Evolutionary conservation across 108 stramenopile genomes (phyloP), one percentile per base, ranked within the genome.

Genomic region (Skeletonema marinoi): DNA sequence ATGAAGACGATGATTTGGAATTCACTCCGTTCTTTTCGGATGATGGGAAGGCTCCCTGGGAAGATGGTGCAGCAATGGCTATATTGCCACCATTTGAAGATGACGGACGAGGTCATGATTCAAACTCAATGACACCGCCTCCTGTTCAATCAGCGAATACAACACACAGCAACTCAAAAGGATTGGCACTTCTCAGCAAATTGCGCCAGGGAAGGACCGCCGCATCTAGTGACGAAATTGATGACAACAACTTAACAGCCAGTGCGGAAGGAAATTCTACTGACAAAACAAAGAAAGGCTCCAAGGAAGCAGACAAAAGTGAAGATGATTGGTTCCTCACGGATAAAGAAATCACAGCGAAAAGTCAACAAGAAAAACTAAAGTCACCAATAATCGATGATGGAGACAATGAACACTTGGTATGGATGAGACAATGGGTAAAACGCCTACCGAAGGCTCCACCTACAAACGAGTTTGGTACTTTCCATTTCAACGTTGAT

Each of bases 31-130:
- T 95, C 69, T 95, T 95, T 48, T 89, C 89, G 11, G 61, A 87
- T 68, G 88, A 85, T 32, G 93, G 93, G 21, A 88, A 63, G 17
- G 90, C 92, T 42, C 92, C 94, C 0, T 95, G 94, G 94, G 94
- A 92, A 59, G 90, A 94, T 36, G 71, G 77, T 10, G 87, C 78
- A 63, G 77, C 73, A 1, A 65, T 64, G 51, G 19, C 14, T 6
- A 13, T 64, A n/a, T 19, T 51, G 3, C 73, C 73, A 30, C 60
- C 39, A n/a, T 32, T 36, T 39, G n/a, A 31, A 32, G 36, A 39
- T n/a, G 61, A 64, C 58, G 32, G 32, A 17, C 25, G 19, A 44
- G 32, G 6, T 65, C 46, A 31, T 63, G 67, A 35, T 58, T 51
- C 62, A 4, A 31, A 41, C 54, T 12, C 31, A 10, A 36, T 62